phyloP scores from a whole-genome alignment of 768 basidiomycete genomes.

The Crepidotus variabilis region DNA sequence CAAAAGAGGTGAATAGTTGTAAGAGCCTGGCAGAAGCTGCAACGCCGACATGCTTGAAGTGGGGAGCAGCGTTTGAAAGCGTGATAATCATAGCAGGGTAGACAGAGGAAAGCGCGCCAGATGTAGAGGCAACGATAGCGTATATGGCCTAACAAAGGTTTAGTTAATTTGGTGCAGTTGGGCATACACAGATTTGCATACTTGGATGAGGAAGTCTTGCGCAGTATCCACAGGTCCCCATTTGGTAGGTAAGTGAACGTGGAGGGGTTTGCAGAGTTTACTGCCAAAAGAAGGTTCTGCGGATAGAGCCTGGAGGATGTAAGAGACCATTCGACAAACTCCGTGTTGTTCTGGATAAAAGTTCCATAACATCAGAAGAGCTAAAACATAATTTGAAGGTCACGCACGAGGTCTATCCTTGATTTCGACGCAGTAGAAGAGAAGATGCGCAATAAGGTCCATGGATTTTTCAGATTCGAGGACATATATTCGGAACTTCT shows the following conservation, averaged over 20 bases:
- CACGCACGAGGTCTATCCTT: slow-evolving; percentile 89
- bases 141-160: slow-evolving; percentile 66
- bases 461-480: slow-evolving; percentile 77
- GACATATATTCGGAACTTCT: slow-evolving; percentile 89
- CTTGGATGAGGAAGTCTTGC: slow-evolving; percentile 87
- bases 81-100: slow-evolving; percentile 93
- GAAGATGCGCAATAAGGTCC: slow-evolving; percentile 73
- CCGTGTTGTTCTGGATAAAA: slow-evolving; percentile 81
- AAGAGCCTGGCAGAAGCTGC: slow-evolving; percentile 79
- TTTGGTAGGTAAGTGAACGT: slow-evolving; percentile 66
- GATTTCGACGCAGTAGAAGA: slow-evolving; percentile 81
- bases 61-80: slow-evolving; percentile 84
- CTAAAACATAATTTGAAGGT: background rate
- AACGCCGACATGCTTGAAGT: slow-evolving; percentile 77
- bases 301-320: slow-evolving; percentile 88
- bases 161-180: background rate
- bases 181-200: slow-evolving; percentile 28
- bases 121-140: slow-evolving; percentile 84
- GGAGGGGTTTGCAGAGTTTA: slow-evolving; percentile 64
- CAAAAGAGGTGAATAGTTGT: slow-evolving; percentile 89
- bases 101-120: slow-evolving; percentile 73
- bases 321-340: slow-evolving; percentile 82
- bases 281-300: slow-evolving; percentile 76
- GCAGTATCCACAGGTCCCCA: slow-evolving; percentile 71
- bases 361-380: slow-evolving; percentile 1